Evolutionary conservation across 2,329 filamentous ascomycete genomes (phyloP).

Genomic region (Xylariomycetidae sp.): DNA sequence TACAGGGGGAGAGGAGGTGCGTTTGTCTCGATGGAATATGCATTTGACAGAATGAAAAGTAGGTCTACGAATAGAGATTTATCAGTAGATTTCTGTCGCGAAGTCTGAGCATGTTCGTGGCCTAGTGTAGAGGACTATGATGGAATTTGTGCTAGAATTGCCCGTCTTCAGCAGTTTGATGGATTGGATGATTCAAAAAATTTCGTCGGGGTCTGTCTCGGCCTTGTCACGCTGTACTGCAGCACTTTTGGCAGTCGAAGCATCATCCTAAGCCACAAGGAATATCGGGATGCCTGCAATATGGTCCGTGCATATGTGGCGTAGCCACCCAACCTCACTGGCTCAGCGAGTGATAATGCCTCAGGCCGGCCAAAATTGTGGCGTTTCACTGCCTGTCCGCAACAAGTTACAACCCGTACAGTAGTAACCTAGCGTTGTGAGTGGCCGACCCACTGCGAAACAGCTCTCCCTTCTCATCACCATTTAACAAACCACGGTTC

Average conservation of each 20-base stretch:
- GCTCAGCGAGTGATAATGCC: no score
- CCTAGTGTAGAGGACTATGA: slow-evolving; percentile 41
- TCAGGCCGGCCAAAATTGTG: no score
- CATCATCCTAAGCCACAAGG: no score
- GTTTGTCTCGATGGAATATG: slow-evolving; percentile 51
- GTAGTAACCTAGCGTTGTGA: no score
- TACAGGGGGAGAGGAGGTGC: slow-evolving; percentile 39
- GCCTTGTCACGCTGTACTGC: slow-evolving; percentile 14
- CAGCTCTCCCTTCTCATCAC: no score
- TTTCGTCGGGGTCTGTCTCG: slow-evolving; percentile 24
- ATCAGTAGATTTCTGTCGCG: slow-evolving; percentile 36
- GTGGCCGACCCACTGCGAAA: no score
- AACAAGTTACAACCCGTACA: no score
- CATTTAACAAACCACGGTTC: no score
- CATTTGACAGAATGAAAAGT: slow-evolving; percentile 55
- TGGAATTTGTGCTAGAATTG: slow-evolving; percentile 38
- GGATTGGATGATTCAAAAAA: slow-evolving; percentile 34
- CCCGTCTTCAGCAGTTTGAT: slow-evolving; percentile 43
- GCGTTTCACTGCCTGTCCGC: no score
- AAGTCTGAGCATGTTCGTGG: slow-evolving; percentile 53
- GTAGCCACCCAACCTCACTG: no score
- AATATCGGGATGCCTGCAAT: no score
- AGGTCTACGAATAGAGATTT: slow-evolving; percentile 48
- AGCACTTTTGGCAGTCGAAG: slow-evolving; percentile 3
- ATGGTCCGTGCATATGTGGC: no score